Percentiles rank a stretch among this genome's conserved stretches.
These are phyloP conservation scores for Choanephora cucurbitarum DNA, from an alignment of 371 early-diverging fungal species.

Conservation along the genomic window DNA sequence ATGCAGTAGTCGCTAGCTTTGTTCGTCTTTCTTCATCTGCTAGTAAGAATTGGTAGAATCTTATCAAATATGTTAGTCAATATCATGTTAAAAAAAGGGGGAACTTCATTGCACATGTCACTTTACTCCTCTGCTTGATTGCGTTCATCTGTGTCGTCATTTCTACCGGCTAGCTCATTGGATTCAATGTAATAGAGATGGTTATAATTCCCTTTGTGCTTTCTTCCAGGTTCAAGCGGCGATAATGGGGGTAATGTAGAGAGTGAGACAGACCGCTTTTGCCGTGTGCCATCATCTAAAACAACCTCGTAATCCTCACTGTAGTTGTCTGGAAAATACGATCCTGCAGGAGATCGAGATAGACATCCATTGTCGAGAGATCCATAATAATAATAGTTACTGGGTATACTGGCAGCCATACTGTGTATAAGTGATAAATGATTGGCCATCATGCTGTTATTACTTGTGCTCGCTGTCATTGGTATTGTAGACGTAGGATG, in stretches of 20 bases:
- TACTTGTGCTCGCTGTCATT: slow-evolving; percentile 5
- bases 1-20: slow-evolving; percentile 1
- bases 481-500: not conserved
- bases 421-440: slow-evolving; percentile 14
- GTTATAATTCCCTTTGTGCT: slow-evolving; percentile 18
- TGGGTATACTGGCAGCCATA: slow-evolving; percentile 12
- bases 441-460: slow-evolving; percentile 10
- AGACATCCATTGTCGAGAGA: slow-evolving; percentile 17
- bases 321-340: slow-evolving; percentile 20
- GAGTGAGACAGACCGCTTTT: slow-evolving; percentile 28
- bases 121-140: slow-evolving; percentile 15
- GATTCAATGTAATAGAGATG: slow-evolving; percentile 5
- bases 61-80: not conserved
- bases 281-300: slow-evolving; percentile 30
- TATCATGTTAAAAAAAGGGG: not conserved
- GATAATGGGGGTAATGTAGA: slow-evolving; percentile 25
- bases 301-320: slow-evolving; percentile 29
- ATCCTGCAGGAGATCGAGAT: slow-evolving; percentile 20
- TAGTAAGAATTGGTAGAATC: slow-evolving; percentile 22
- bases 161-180: slow-evolving; percentile 12
- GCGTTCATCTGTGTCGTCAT: not conserved
- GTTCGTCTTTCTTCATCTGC: slow-evolving; percentile 16
- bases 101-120: not conserved
- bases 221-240: slow-evolving; percentile 9
- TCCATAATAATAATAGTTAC: slow-evolving; percentile 27